These are phyloP conservation scores for Monsonia emarginata DNA, from an alignment of 441 rosid genomes.

Conservation along the genomic window DNA sequence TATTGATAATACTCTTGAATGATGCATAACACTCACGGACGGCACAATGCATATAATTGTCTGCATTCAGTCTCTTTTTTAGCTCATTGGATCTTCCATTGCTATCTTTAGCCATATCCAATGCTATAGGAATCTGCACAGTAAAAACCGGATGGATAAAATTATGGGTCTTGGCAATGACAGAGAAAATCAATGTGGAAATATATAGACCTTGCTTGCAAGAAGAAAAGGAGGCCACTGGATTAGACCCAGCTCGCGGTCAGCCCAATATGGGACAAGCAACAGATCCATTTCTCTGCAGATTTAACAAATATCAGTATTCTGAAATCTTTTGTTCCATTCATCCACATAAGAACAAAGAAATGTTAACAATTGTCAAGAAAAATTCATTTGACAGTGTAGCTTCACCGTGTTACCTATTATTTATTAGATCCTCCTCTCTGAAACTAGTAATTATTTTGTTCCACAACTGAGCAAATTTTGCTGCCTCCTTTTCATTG, in stretches of 20 bases:
- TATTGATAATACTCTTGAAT: conserved; percentile 58
- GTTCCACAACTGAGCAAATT: conserved; percentile 99
- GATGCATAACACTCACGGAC: conserved; percentile 94
- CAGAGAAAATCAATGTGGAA: neutral
- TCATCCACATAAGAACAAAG: neutral
- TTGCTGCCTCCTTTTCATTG: conserved; percentile 68
- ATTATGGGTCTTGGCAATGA: neutral
- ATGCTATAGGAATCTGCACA: conserved; percentile 83
- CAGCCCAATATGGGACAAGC: conserved; percentile 99
- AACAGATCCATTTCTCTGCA: conserved; percentile 90
- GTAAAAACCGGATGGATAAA: conserved; percentile 1
- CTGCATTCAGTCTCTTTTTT: conserved; percentile 63
- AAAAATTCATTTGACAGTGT: neutral
- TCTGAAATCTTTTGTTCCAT: neutral
- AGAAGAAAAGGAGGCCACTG: conserved; percentile 99
- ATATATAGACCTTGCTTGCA: conserved; percentile 81
- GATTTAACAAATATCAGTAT: conserved; percentile 17
- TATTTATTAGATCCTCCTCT: conserved; percentile 87
- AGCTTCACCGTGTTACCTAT: conserved; percentile 33
- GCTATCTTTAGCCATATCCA: conserved; percentile 99
- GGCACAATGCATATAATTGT: conserved; percentile 81
- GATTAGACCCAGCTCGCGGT: conserved; percentile 70
- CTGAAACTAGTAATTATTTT: conserved; percentile 87
- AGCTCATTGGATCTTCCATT: conserved; percentile 82
- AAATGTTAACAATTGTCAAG: neutral